Percentiles rank a stretch among this genome's conserved stretches.
These are phyloP conservation scores for Colletotrichum orbiculare DNA, from an alignment of 2,329 filamentous ascomycete species.

Conservation along the genomic window DNA sequence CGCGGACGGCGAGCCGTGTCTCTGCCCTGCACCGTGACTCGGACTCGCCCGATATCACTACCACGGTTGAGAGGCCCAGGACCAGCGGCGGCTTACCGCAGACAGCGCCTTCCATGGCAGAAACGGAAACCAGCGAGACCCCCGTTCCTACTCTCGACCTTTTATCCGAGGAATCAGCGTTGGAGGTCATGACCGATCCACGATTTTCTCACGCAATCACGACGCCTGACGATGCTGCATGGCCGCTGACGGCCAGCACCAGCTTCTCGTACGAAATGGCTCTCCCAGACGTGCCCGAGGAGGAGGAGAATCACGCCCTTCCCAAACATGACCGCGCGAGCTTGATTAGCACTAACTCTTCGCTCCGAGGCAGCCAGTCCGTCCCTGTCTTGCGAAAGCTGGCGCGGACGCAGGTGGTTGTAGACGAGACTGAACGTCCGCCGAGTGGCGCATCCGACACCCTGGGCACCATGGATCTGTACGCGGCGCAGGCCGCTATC, in stretches of 20 bases:
- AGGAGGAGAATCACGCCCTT: conserved; percentile 63
- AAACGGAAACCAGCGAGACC: conserved; percentile 40
- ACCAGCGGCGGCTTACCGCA: conserved; percentile 59
- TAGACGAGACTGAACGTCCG: conserved; percentile 43
- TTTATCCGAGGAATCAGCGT: conserved; percentile 33
- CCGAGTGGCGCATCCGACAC: conserved; percentile 65
- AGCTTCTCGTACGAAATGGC: conserved; percentile 53
- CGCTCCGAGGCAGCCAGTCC: conserved; percentile 65
- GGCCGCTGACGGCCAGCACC: conserved; percentile 54
- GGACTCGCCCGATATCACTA: conserved; percentile 48
- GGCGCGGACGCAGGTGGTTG: conserved; percentile 46
- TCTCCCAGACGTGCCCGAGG: conserved; percentile 71
- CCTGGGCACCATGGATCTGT: conserved; percentile 57
- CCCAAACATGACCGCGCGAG: conserved; percentile 55
- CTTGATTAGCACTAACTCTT: conserved; percentile 60
- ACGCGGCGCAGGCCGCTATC: conserved; percentile 48
- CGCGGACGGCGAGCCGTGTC: conserved; percentile 66
- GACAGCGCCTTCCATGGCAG: conserved; percentile 52
- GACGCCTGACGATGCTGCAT: conserved; percentile 54
- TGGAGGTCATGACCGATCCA: conserved; percentile 40
- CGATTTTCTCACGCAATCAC: conserved; percentile 54
- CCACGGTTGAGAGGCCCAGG: conserved; percentile 52
- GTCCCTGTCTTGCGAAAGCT: conserved; percentile 65
- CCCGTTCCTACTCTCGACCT: conserved; percentile 33
- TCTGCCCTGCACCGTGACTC: conserved; percentile 57